Base-by-base conservation (phyloP, 163 green algal species). In the Chlamydomonas reinhardtii region DNA sequence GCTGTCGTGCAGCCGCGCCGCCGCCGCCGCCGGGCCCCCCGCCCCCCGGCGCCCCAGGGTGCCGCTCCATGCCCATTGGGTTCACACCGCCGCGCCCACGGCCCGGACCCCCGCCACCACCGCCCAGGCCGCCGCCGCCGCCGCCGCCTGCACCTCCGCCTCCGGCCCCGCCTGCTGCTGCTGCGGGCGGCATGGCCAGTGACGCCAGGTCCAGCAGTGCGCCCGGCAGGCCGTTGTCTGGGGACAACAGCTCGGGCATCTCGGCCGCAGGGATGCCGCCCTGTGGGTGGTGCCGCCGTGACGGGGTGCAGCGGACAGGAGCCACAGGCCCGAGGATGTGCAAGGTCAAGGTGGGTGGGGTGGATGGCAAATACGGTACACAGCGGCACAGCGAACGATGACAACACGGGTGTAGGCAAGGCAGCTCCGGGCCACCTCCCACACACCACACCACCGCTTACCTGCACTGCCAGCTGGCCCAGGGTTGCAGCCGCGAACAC, bases 391-490 rank as follows among this genome's bases (percentile, higher is more conserved):
- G n/a, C n/a, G n/a, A n/a, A n/a, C n/a, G n/a, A n/a, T n/a, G n/a
- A n/a, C n/a, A n/a, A n/a, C n/a, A n/a, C n/a, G n/a, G n/a, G n/a
- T n/a, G n/a, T n/a, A n/a, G n/a, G n/a, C n/a, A n/a, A n/a, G n/a
- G n/a, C n/a, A n/a, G n/a, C n/a, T n/a, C n/a, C n/a, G n/a, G n/a
- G n/a, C n/a, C n/a, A n/a, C n/a, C n/a, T n/a, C n/a, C n/a, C n/a
- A n/a, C n/a, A n/a, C n/a, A n/a, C n/a, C n/a, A n/a, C n/a, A 14
- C 29, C 43, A 11, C 32, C 56, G 14, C 64, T 0, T 64, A 83
- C 82, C 78, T 86, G 74, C 76, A 86, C 85, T 12, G 70, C 76
- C 68, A 89, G 76, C 85, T 87, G 85, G 8, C 85, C 85, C 48
- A 89, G 71, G 6, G 66, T 86, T 17, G 71, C 20, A 2, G 85